Conservation (phyloP, 345 rosid species). For the Brassica juncea region DNA sequence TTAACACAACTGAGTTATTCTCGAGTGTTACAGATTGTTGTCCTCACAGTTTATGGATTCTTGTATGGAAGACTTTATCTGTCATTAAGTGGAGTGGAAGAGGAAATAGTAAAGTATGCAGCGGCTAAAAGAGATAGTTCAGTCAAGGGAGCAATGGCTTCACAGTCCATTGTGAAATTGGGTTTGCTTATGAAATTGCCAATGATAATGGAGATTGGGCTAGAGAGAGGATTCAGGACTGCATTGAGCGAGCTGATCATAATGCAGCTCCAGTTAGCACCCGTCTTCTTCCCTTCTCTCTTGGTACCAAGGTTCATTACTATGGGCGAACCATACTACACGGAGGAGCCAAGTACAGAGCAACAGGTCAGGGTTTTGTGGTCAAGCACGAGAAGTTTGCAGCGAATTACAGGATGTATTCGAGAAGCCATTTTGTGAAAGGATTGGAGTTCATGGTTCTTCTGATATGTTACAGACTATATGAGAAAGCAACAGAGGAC, state of each 20-base stretch:
- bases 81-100: constrained; percentile 87
- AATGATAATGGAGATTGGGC: constrained; percentile 98
- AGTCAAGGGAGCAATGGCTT: constrained; percentile 86
- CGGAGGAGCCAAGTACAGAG: constrained; percentile 97
- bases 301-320: constrained; percentile 91
- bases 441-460: constrained; percentile 79
- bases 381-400: constrained; percentile 97
- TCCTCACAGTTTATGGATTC: constrained; percentile 69
- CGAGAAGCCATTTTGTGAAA: constrained; percentile 94
- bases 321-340: constrained; percentile 92
- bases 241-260: constrained; percentile 79
- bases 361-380: constrained; percentile 98
- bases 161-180: constrained; percentile 85
- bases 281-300: constrained; percentile 94
- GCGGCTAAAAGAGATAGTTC: constrained; percentile 65
- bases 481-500: constrained; percentile 54
- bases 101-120: constrained; percentile 69
- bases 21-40: constrained; percentile 59
- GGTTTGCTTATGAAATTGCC: constrained; percentile 85
- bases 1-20: background rate
- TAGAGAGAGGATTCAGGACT: constrained; percentile 91
- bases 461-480: constrained; percentile 67
- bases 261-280: constrained; percentile 96
- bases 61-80: constrained; percentile 89
- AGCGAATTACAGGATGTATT: constrained; percentile 94